Conservation (phyloP, 2,329 filamentous ascomycete species). For the Penicillium sp. region DNA sequence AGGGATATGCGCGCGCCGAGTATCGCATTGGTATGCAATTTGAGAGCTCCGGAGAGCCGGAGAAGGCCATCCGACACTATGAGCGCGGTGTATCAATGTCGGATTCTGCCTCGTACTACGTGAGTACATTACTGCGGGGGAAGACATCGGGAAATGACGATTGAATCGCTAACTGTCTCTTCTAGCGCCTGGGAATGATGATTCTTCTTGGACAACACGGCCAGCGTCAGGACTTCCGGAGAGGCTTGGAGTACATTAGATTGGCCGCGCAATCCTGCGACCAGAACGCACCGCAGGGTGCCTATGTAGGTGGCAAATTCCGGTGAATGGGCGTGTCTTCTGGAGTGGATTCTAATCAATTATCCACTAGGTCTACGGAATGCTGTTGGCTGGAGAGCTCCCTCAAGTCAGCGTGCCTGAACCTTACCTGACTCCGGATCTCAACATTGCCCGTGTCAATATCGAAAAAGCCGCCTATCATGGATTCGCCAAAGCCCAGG, state of each 20-base stretch:
- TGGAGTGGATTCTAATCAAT: slow-evolving; percentile 4
- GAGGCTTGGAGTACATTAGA: slow-evolving; percentile 80
- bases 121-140: slow-evolving; percentile 33
- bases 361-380: slow-evolving; percentile 70
- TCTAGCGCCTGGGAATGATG: slow-evolving; percentile 93
- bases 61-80: slow-evolving; percentile 91
- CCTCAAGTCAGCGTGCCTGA: slow-evolving; percentile 87
- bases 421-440: slow-evolving; percentile 68
- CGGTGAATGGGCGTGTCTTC: not conserved
- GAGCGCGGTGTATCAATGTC: slow-evolving; percentile 74
- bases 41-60: slow-evolving; percentile 89
- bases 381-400: slow-evolving; percentile 87
- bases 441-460: slow-evolving; percentile 76
- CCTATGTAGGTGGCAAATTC: slow-evolving; percentile 62
- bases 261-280: slow-evolving; percentile 84
- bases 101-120: slow-evolving; percentile 83
- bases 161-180: slow-evolving; percentile 19
- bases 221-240: slow-evolving; percentile 76
- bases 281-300: slow-evolving; percentile 94
- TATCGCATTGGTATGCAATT: slow-evolving; percentile 99
- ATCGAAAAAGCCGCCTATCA: slow-evolving; percentile 96
- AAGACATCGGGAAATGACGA: not conserved
- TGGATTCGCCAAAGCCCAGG: slow-evolving; percentile 92
- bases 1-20: slow-evolving; percentile 84
- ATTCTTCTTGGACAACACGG: slow-evolving; percentile 91